phyloP scores from a whole-genome alignment of 805 yeast genomes.

The Wickerhamomyces silvicola region DNA sequence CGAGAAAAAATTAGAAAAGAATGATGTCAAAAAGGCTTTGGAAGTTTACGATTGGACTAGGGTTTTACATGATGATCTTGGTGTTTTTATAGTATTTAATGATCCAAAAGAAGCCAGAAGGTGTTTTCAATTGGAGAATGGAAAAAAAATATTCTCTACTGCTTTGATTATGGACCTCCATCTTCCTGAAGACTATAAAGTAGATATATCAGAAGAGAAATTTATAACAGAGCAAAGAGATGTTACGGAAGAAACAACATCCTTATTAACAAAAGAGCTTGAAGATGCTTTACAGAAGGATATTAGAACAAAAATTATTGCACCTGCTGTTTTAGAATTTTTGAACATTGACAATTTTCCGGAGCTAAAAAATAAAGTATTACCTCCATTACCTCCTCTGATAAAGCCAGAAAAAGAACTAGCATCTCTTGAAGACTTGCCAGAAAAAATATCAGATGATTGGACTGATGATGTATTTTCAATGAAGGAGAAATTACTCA shows the following conservation, averaged over 20 bases:
- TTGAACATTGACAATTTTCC: conserved; percentile 58
- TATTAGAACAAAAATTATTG: conserved; percentile 65
- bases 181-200: conserved; percentile 11
- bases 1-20: conserved; percentile 32
- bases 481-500: conserved; percentile 7
- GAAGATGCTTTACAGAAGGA: conserved; percentile 60
- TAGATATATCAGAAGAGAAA: conserved; percentile 11
- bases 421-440: conserved; percentile 13
- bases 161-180: conserved; percentile 50
- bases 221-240: conserved; percentile 19
- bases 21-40: conserved; percentile 54
- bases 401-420: too few relatives aligned
- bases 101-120: conserved; percentile 48
- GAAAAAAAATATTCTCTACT: conserved; percentile 40
- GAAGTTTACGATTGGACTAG: conserved; percentile 60
- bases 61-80: conserved; percentile 53
- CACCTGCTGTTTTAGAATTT: conserved; percentile 57
- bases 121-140: conserved; percentile 58
- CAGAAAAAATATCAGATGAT: conserved; percentile 8
- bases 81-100: conserved; percentile 69
- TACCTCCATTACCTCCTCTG: background rate
- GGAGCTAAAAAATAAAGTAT: conserved; percentile 25
- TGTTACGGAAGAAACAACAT: conserved; percentile 52
- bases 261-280: conserved; percentile 55
- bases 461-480: conserved; percentile 17